A percentile compares a stretch with the other conserved stretches of the same genome.
Evolutionary conservation across 2,329 filamentous ascomycete genomes (phyloP).

Genomic region (Hypoxylon sp.): DNA sequence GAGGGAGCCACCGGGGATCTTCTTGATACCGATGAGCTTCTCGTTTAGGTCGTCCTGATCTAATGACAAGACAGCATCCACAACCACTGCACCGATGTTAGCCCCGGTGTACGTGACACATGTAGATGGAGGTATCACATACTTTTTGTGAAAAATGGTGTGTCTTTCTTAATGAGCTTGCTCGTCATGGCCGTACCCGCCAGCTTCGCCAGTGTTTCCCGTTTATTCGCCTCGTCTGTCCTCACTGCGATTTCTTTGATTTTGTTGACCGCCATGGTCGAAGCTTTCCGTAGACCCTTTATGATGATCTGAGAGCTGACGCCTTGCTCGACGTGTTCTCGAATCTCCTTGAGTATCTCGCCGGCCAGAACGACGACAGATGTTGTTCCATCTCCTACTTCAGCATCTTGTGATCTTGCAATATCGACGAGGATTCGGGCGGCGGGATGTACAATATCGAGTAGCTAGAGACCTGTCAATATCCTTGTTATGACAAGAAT

Average conservation of each 20-base stretch:
- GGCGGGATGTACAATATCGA: constrained; percentile 98
- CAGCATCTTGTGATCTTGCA: constrained; percentile 97
- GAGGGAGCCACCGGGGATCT: constrained; percentile 94
- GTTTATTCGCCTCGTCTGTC: constrained; percentile 84
- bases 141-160: constrained; percentile 98
- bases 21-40: constrained; percentile 98
- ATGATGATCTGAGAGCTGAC: constrained; percentile 98
- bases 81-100: constrained; percentile 79
- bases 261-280: constrained; percentile 95
- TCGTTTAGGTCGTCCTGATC: constrained; percentile 98
- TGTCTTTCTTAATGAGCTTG: constrained; percentile 98
- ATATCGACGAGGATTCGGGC: constrained; percentile 98
- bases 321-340: constrained; percentile 95
- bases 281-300: constrained; percentile 92
- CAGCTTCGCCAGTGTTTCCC: constrained; percentile 90
- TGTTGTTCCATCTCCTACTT: constrained; percentile 98
- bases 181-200: constrained; percentile 98
- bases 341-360: constrained; percentile 96
- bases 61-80: constrained; percentile 93
- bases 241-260: constrained; percentile 96
- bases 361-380: constrained; percentile 98
- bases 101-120: constrained; percentile 11
- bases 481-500: not conserved
- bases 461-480: constrained; percentile 71
- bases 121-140: constrained; percentile 54